A percentile compares a stretch with the other conserved stretches of the same genome.
phyloP scores from a whole-genome alignment of 306 rosid species.

The Elaeagnus macrophylla region DNA sequence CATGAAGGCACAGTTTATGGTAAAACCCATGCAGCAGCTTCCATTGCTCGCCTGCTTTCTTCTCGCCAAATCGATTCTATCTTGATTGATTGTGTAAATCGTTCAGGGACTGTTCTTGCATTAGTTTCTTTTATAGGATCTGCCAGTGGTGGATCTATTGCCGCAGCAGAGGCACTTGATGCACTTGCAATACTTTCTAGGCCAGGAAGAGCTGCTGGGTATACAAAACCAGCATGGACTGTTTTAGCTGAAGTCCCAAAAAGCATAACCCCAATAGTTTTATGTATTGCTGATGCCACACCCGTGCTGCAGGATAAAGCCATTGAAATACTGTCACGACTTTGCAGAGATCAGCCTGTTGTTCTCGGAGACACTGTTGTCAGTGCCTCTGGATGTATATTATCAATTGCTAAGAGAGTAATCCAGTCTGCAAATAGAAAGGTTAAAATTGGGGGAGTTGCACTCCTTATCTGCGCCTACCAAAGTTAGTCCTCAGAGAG shows the following conservation, averaged over 20 bases:
- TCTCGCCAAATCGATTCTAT: conserved; percentile 55
- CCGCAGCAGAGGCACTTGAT: conserved; percentile 74
- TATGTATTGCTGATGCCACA: conserved; percentile 57
- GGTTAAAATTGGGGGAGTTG: conserved; percentile 84
- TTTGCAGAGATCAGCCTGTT: conserved; percentile 73
- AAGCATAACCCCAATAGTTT: conserved; percentile 73
- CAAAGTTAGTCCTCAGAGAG: conserved; percentile 59
- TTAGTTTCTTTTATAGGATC: conserved; percentile 79
- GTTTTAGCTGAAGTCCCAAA: conserved; percentile 74
- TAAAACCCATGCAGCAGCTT: conserved; percentile 87
- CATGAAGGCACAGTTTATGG: conserved; percentile 72
- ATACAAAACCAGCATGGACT: conserved; percentile 77
- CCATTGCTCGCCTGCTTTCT: conserved; percentile 77
- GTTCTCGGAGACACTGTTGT: conserved; percentile 62
- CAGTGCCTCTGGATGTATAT: conserved; percentile 60
- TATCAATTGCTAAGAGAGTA: conserved; percentile 69
- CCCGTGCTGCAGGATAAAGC: conserved; percentile 83
- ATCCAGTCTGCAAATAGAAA: conserved; percentile 53
- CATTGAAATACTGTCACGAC: conserved; percentile 72
- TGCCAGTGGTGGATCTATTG: conserved; percentile 51
- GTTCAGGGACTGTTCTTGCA: conserved; percentile 81
- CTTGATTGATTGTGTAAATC: conserved; percentile 73
- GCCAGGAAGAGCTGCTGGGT: conserved; percentile 44
- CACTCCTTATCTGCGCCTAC: conserved; percentile 84
- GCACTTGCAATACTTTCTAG: conserved; percentile 88